These are phyloP conservation scores for Paramecium tetraurelia DNA, from an alignment of 73 alveolate genomes.

Conservation along the genomic window DNA sequence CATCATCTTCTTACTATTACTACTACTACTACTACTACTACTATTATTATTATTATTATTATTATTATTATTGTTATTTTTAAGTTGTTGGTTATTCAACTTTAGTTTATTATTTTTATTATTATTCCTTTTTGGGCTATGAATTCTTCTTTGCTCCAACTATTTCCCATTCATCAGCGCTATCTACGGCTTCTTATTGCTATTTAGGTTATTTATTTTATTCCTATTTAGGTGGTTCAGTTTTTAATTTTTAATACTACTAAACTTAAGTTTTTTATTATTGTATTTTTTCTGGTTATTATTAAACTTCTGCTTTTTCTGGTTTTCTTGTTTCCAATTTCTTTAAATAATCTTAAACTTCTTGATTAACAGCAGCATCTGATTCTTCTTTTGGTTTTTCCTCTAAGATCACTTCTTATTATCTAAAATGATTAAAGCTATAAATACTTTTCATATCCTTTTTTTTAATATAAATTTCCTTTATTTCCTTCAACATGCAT, in stretches of 20 bases:
- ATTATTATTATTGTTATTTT: background rate
- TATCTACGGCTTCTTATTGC: background rate
- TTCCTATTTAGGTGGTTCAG: background rate
- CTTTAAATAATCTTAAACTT: background rate
- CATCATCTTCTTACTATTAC: background rate
- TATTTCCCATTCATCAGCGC: background rate
- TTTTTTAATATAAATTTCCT: conserved; percentile 23
- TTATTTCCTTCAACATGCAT: conserved; percentile 48
- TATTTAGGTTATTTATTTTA: background rate
- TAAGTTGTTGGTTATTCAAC: background rate
- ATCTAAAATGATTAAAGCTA: background rate
- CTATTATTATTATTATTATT: background rate
- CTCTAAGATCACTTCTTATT: background rate
- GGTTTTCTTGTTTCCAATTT: background rate
- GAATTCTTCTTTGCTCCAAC: background rate
- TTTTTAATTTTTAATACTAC: background rate
- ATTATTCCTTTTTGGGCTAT: background rate
- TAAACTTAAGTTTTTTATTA: background rate
- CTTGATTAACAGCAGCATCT: background rate
- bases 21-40: background rate
- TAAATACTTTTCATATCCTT: conserved; percentile 30
- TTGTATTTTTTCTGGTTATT: background rate
- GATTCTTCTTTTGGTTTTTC: background rate
- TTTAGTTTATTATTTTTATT: background rate
- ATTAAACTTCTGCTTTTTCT: background rate